These are phyloP conservation scores for Calonectria honghensis DNA, from an alignment of 2,329 filamentous ascomycete genomes.

Conservation along the genomic window DNA sequence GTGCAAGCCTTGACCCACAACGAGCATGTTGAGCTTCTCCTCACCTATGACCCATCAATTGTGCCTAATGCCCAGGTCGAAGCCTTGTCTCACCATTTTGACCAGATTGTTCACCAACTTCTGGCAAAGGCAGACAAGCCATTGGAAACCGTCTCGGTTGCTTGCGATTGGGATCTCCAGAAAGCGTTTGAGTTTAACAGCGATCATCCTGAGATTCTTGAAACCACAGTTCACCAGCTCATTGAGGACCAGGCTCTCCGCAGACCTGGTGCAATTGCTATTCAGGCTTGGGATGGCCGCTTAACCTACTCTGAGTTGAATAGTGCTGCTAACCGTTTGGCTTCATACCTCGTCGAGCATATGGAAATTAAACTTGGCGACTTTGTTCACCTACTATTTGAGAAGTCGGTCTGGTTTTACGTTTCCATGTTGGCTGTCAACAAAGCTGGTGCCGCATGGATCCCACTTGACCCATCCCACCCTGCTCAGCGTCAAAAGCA, in stretches of 20 bases:
- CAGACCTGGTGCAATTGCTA: constrained; percentile 35
- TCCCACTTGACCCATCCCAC: constrained; percentile 61
- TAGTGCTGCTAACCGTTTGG: constrained; percentile 7
- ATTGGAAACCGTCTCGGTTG: constrained; percentile 3
- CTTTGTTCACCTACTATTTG: constrained; percentile 37
- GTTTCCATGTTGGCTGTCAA: constrained; percentile 59
- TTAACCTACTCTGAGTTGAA: constrained; percentile 49
- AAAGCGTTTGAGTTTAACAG: constrained; percentile 7
- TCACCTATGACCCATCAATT: not conserved
- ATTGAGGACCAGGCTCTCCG: constrained; percentile 34
- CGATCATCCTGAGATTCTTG: constrained; percentile 7
- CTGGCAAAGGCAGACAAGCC: not conserved
- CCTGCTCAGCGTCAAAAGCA: constrained; percentile 53
- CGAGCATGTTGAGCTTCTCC: constrained; percentile 3
- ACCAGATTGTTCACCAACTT: constrained; percentile 2
- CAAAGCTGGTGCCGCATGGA: constrained; percentile 57
- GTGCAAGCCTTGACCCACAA: constrained; percentile 1
- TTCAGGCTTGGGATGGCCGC: constrained; percentile 53
- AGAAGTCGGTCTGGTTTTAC: constrained; percentile 38
- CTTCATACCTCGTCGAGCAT: constrained; percentile 29
- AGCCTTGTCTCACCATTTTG: constrained; percentile 17
- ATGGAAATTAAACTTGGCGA: constrained; percentile 30
- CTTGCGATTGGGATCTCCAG: constrained; percentile 5
- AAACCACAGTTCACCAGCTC: constrained; percentile 46
- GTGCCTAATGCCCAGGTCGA: not conserved